These are phyloP conservation scores for Claviceps capensis DNA, from an alignment of 2,329 filamentous ascomycete genomes.

Conservation along the genomic window DNA sequence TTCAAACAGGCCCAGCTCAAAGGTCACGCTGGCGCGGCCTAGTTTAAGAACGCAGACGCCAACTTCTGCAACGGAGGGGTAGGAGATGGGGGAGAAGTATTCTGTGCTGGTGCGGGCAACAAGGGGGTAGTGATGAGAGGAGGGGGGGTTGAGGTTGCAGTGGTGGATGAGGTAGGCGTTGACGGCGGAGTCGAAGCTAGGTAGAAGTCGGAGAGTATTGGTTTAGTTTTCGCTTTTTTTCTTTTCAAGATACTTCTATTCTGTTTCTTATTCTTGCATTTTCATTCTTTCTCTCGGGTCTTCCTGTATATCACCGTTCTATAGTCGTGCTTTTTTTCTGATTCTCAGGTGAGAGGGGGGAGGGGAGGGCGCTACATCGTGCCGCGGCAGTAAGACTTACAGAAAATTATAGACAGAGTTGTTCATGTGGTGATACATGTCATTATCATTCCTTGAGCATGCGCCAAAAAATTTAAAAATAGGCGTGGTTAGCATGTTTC, in stretches of 20 bases:
- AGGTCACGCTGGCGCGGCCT: slow-evolving; percentile 75
- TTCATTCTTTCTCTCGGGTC: background rate
- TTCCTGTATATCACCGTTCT: background rate
- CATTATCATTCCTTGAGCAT: slow-evolving; percentile 63
- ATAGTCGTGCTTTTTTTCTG: no score
- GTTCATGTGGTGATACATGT: slow-evolving; percentile 92
- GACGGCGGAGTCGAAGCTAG: slow-evolving; percentile 72
- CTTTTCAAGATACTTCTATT: background rate
- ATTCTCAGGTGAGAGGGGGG: no score
- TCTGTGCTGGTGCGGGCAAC: slow-evolving; percentile 78
- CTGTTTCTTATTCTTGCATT: background rate
- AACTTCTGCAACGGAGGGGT: slow-evolving; percentile 70
- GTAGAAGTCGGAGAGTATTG: background rate
- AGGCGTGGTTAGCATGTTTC: background rate
- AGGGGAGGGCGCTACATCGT: background rate
- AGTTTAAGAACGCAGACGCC: slow-evolving; percentile 72
- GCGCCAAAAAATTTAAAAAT: background rate
- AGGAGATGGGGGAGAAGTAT: slow-evolving; percentile 70
- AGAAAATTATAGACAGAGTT: slow-evolving; percentile 78
- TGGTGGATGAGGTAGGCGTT: slow-evolving; percentile 77
- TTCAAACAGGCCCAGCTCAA: slow-evolving; percentile 80
- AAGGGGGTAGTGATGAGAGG: slow-evolving; percentile 61
- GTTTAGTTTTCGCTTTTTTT: background rate
- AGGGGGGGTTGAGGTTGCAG: slow-evolving; percentile 59
- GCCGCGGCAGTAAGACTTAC: slow-evolving; percentile 23